Evolutionary conservation across 768 basidiomycete genomes (phyloP).

Genomic region (Pisolithus albus): DNA sequence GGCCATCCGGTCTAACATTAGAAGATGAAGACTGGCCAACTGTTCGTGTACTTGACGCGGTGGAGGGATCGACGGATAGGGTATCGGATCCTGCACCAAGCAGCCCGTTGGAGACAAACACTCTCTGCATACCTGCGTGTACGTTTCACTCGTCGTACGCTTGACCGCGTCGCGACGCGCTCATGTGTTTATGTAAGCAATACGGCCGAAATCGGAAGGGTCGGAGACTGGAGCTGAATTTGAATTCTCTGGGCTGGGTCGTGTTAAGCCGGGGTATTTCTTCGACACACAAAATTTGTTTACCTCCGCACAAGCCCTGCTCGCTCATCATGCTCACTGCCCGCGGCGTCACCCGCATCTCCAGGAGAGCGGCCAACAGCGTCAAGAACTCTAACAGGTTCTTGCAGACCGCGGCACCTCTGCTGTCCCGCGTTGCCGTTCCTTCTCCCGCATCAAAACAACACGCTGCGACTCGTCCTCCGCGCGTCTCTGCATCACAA

Average conservation of each 20-base stretch:
- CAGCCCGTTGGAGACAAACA: slow-evolving; percentile 21
- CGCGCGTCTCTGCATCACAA: slow-evolving; percentile 41
- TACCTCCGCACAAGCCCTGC: slow-evolving; percentile 16
- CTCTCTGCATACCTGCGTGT: too few species aligned
- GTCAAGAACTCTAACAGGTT: slow-evolving; percentile 72
- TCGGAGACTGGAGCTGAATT: slow-evolving; percentile 25
- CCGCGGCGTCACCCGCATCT: slow-evolving; percentile 82
- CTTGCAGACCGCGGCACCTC: slow-evolving; percentile 68
- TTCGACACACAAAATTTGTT: slow-evolving; percentile 15
- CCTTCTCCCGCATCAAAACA: slow-evolving; percentile 38
- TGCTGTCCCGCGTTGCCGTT: slow-evolving; percentile 47
- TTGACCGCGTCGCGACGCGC: slow-evolving; percentile 7
- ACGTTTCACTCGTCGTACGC: too few species aligned
- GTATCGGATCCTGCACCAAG: slow-evolving; percentile 4
- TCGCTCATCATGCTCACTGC: slow-evolving; percentile 71
- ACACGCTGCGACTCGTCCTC: slow-evolving; percentile 41
- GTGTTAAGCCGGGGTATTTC: slow-evolving; percentile 25
- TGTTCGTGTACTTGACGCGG: too few species aligned
- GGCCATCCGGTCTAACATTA: too few species aligned
- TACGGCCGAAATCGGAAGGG: slow-evolving; percentile 24
- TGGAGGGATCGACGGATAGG: too few species aligned
- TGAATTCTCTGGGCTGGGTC: slow-evolving; percentile 10
- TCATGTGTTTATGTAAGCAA: slow-evolving; percentile 15
- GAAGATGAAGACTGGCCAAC: too few species aligned
- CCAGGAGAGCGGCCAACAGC: slow-evolving; percentile 73